These are phyloP conservation scores for Rubus parviflorus DNA, from an alignment of 306 rosid genomes.

Conservation along the genomic window DNA sequence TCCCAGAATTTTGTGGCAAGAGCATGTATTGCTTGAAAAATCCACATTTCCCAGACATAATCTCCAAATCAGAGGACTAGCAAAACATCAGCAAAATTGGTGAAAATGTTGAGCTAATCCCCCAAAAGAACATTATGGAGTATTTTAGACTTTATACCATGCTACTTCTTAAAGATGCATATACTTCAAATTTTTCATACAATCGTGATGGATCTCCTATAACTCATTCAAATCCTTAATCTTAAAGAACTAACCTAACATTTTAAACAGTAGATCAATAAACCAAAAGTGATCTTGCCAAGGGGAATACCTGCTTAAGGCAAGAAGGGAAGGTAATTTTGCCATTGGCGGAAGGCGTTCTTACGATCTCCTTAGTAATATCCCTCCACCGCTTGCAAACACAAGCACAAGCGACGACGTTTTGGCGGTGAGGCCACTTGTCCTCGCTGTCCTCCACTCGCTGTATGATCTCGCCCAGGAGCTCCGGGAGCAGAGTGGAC, in stretches of 20 bases:
- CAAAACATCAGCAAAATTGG: neutral
- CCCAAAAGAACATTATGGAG: neutral
- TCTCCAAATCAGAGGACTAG: neutral
- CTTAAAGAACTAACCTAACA: neutral
- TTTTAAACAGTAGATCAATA: too few relatives aligned
- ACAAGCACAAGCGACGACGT: slow-evolving; percentile 87
- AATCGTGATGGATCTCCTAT: neutral
- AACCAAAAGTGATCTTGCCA: neutral
- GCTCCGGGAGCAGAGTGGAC: slow-evolving; percentile 87
- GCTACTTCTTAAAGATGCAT: neutral
- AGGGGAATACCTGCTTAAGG: slow-evolving; percentile 73
- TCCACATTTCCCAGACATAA: neutral
- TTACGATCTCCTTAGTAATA: slow-evolving; percentile 63
- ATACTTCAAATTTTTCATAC: neutral
- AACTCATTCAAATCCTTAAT: neutral
- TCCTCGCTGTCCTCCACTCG: slow-evolving; percentile 73
- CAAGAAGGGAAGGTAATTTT: slow-evolving; percentile 93
- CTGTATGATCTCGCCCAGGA: slow-evolving; percentile 72
- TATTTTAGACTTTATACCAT: too few relatives aligned
- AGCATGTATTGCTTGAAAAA: neutral
- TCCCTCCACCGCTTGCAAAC: slow-evolving; percentile 97
- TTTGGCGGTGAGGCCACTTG: slow-evolving; percentile 75
- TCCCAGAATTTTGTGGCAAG: neutral
- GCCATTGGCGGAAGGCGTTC: slow-evolving; percentile 47
- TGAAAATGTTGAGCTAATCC: neutral